Base-by-base conservation (phyloP, 768 basidiomycete species). In the Lentinula sp. region DNA sequence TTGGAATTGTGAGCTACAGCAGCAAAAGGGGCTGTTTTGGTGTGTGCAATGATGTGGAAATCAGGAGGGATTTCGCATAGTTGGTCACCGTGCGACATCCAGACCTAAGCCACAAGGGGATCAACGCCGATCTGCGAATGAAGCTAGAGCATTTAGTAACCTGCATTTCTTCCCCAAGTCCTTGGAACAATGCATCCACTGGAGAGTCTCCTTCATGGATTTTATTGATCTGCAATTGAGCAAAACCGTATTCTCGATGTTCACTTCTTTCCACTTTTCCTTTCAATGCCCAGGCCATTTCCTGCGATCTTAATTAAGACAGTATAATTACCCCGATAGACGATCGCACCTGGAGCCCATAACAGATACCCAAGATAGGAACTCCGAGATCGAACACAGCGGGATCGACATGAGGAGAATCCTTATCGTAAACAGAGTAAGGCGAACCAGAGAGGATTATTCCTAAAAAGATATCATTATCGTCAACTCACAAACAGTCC, bases 51-150 rank as follows among this genome's bases (percentile, higher is more conserved):
- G 65, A 90, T 83, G 68, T 91, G 87, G 75, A 97, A 99, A 67
- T 88, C 78, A 0, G 86, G 75, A 15, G 96, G 97, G 2, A 90
- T 82, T 53, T 80, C 83, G 32, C 86, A 89, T 37, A 98, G 82
- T 65, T 96, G 93, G 74, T 98, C 97, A 10, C 95, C 95, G 71
- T 99, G 97, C 16, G 96, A 98, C 97, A 98, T 98, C 97, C 97
- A 98, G 54, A 98, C 96, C 96, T 98, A 63, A 4, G 59, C 41
- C 43, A 20, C 9, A 13, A 36, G 20, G 13, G 13, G 18, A 39
- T 18, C 51, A 46, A 4, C 23, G 42, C 41, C 12, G 46, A 48
- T 48, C 20, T 48, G 55, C 13, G 46, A 45, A 4, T 10, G 20
- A 33, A 52, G 52, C 39, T n/a, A 28, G 28, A 28, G 59, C 37